Percentiles rank a stretch among this genome's conserved stretches.
Evolutionary conservation across 2,329 filamentous ascomycete species (phyloP).

Genomic region (Teratosphaeria epicoccoides): DNA sequence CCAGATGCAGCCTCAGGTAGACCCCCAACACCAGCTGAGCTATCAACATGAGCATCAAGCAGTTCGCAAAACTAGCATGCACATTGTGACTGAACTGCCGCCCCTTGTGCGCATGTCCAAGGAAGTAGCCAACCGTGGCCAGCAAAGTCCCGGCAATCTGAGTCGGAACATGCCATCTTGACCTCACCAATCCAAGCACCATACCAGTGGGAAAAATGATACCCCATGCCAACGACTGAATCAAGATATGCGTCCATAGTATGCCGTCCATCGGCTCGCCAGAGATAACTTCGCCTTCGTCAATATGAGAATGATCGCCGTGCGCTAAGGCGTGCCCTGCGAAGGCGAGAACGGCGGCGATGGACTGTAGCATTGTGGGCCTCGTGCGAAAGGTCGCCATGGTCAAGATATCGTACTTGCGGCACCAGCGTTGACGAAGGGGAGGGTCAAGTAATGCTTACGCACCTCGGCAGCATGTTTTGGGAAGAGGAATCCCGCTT

Average conservation of each 20-base stretch:
- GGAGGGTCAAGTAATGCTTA: not conserved
- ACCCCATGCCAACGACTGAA: constrained; percentile 80
- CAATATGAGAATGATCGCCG: constrained; percentile 49
- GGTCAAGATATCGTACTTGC: not conserved
- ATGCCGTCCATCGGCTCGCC: constrained; percentile 69
- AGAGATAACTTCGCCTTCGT: constrained; percentile 60
- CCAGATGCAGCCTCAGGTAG: constrained; percentile 82
- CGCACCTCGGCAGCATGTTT: not conserved
- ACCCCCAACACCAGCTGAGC: constrained; percentile 69
- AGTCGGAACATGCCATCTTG: constrained; percentile 85
- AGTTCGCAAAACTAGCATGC: constrained; percentile 70
- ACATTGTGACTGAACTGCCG: constrained; percentile 74
- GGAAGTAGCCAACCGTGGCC: constrained; percentile 74
- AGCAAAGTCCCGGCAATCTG: constrained; percentile 66
- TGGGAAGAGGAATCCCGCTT: not conserved
- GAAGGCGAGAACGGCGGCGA: constrained; percentile 4
- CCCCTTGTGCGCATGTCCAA: constrained; percentile 84
- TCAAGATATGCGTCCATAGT: constrained; percentile 87
- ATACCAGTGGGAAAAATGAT: constrained; percentile 89
- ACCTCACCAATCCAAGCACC: constrained; percentile 85
- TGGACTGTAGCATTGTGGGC: constrained; percentile 2
- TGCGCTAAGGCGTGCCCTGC: constrained; percentile 29
- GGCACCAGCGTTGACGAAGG: not conserved
- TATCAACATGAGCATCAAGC: constrained; percentile 68
- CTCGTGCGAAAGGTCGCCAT: constrained; percentile 17